phyloP scores from a whole-genome alignment of 2,329 filamentous ascomycete species.

The Aureobasidium lini region DNA sequence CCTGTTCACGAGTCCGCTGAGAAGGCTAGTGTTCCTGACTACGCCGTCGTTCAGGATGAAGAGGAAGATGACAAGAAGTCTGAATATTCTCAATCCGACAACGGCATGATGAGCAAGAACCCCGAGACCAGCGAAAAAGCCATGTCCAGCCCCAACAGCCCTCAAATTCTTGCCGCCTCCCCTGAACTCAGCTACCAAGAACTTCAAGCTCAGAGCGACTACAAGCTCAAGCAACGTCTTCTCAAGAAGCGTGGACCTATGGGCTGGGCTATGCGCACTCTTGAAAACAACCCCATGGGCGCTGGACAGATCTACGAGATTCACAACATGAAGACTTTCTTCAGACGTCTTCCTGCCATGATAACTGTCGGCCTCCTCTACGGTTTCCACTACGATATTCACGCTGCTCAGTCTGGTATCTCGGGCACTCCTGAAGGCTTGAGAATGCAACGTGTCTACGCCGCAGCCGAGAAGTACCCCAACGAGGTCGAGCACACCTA shows the following conservation, averaged over 20 bases:
- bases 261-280: constrained; percentile 75
- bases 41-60: constrained; percentile 65
- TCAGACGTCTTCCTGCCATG: constrained; percentile 62
- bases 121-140: background rate
- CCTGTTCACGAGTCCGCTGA: constrained; percentile 47
- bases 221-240: constrained; percentile 29
- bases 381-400: constrained; percentile 75
- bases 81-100: background rate
- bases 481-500: constrained; percentile 58
- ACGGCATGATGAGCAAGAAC: background rate
- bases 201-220: background rate
- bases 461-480: constrained; percentile 51
- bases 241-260: constrained; percentile 56
- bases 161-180: background rate
- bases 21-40: constrained; percentile 59
- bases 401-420: constrained; percentile 64
- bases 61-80: constrained; percentile 30
- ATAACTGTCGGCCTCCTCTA: constrained; percentile 59
- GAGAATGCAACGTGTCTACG: constrained; percentile 56
- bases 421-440: constrained; percentile 63
- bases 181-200: background rate
- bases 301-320: constrained; percentile 66
- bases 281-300: constrained; percentile 68
- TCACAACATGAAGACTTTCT: constrained; percentile 57
- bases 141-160: background rate